Evolutionary conservation across 2,329 filamentous ascomycete genomes (phyloP).

Genomic region (Aspergillus latus): DNA sequence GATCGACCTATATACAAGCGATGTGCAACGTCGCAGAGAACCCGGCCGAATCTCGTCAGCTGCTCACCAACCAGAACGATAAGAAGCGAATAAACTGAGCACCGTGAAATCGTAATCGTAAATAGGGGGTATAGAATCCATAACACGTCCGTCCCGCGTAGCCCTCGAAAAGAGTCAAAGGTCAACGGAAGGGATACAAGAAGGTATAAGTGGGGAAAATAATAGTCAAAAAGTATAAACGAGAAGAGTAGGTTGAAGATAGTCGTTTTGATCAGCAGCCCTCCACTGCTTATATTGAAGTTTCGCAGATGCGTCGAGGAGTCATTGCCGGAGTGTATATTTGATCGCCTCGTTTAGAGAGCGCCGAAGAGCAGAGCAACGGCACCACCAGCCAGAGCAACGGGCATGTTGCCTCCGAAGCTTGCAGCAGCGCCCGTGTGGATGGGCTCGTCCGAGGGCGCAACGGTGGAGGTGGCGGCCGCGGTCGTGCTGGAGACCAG

Average conservation of each 20-base stretch:
- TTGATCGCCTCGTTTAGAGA: conserved; percentile 27
- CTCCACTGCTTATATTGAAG: conserved; percentile 5
- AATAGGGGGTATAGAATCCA: conserved; percentile 36
- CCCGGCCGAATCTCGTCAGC: conserved; percentile 10
- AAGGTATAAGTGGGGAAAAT: conserved; percentile 22
- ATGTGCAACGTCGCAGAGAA: conserved; percentile 8
- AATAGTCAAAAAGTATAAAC: conserved; percentile 19
- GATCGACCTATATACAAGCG: conserved; percentile 15
- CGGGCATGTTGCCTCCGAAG: conserved; percentile 28
- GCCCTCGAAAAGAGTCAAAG: neutral
- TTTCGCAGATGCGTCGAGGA: neutral
- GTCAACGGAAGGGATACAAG: conserved; percentile 16
- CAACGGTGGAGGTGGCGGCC: conserved; percentile 16
- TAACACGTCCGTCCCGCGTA: conserved; percentile 20
- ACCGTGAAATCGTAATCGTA: conserved; percentile 35
- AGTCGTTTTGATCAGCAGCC: conserved; percentile 14
- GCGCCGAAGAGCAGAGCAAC: conserved; percentile 39
- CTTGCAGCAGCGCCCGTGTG: conserved; percentile 21
- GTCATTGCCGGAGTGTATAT: conserved; percentile 3
- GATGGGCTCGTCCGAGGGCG: conserved; percentile 23
- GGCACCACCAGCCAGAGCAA: conserved; percentile 38
- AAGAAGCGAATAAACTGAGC: conserved; percentile 23
- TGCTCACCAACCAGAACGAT: conserved; percentile 18
- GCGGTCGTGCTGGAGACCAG: conserved; percentile 12
- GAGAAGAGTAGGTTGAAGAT: conserved; percentile 9